Evolutionary conservation across 129 eudicot species (phyloP).

Genomic region (Apium graveolens): DNA sequence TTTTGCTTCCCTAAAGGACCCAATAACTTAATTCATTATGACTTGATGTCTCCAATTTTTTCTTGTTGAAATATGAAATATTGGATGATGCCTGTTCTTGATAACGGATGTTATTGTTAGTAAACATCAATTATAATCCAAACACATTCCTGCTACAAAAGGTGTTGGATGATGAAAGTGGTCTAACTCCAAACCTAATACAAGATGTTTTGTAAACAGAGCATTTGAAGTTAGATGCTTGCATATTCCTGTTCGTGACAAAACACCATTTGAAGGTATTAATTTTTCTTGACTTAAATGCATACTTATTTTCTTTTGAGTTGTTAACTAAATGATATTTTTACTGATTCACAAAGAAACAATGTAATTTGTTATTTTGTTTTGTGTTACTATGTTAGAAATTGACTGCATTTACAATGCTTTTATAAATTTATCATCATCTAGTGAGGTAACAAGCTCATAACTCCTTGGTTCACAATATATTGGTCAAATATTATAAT

Average conservation of each 20-base stretch:
- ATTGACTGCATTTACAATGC: neutral
- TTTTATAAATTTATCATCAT: neutral
- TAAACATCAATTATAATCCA: neutral
- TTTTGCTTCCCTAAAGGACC: neutral
- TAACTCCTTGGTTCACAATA: neutral
- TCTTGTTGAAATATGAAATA: neutral
- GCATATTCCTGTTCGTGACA: conserved; percentile 59
- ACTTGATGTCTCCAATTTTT: neutral
- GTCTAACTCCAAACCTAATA: conserved; percentile 12
- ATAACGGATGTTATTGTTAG: neutral
- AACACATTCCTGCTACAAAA: neutral
- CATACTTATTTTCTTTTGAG: neutral
- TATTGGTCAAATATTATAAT: neutral
- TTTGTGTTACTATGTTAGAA: neutral
- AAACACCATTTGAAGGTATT: conserved; percentile 54
- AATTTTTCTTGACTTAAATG: neutral
- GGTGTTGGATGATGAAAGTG: too few relatives aligned
- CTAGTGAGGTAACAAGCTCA: neutral
- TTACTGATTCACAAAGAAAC: neutral
- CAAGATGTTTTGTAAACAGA: conserved; percentile 20
- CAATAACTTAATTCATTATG: neutral
- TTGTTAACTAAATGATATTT: neutral
- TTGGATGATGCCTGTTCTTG: neutral
- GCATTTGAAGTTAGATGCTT: conserved; percentile 54
- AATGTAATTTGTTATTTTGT: neutral